These are phyloP conservation scores for Combretum micranthum DNA, from an alignment of 345 rosid species.

Conservation along the genomic window DNA sequence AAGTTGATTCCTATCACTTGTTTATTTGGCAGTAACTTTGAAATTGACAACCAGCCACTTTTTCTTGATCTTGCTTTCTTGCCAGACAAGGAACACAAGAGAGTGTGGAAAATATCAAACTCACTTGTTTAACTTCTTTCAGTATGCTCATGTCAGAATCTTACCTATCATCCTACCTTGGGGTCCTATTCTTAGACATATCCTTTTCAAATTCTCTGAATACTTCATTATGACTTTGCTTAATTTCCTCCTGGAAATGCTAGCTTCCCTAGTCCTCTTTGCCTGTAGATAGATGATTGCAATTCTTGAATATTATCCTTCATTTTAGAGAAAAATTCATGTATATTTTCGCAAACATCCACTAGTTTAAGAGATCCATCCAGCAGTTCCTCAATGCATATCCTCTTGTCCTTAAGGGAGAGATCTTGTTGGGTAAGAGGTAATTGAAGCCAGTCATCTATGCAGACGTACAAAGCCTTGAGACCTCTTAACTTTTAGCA, in stretches of 20 bases:
- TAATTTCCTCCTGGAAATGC: background rate
- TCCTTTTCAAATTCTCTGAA: background rate
- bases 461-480: slow-evolving; percentile 9
- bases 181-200: background rate
- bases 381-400: slow-evolving; percentile 10
- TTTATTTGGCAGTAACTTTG: too few species aligned
- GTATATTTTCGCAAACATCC: slow-evolving; percentile 9
- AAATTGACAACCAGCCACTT: background rate
- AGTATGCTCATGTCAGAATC: background rate
- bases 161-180: background rate
- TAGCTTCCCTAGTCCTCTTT: background rate
- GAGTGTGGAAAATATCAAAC: background rate
- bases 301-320: slow-evolving; percentile 7
- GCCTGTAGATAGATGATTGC: background rate
- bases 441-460: slow-evolving; percentile 16
- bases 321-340: slow-evolving; percentile 2
- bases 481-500: slow-evolving; percentile 11
- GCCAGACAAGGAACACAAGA: background rate
- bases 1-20: too few species aligned
- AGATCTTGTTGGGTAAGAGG: slow-evolving; percentile 11
- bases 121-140: background rate
- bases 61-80: background rate
- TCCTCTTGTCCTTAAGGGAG: background rate
- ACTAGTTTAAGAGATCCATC: slow-evolving; percentile 15
- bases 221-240: background rate